Evolutionary conservation across 139 green algal species (phyloP).

Genomic region (Chlorella vulgaris): DNA sequence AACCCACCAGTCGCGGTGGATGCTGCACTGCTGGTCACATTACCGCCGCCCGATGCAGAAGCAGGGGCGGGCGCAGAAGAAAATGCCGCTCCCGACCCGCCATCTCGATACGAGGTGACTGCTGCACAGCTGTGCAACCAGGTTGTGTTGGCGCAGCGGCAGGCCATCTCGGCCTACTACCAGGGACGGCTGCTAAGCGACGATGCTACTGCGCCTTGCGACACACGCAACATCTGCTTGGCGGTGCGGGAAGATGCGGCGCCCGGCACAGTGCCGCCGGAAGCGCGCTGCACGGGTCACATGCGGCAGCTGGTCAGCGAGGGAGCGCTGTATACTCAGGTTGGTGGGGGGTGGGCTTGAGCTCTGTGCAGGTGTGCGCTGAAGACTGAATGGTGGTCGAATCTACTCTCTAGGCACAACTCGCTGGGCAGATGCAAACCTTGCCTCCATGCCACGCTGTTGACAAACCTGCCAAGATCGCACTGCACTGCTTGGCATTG

Average conservation of each 20-base stretch:
- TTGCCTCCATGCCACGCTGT: too few species aligned
- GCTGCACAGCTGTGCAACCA: conserved; percentile 80
- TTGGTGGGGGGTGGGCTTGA: conserved; percentile 22
- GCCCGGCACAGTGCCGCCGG: conserved; percentile 27
- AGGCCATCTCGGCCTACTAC: conserved; percentile 62
- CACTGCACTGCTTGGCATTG: too few species aligned
- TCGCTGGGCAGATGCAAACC: too few species aligned
- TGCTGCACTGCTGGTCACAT: conserved; percentile 25
- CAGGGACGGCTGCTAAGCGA: conserved; percentile 67
- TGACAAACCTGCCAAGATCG: too few species aligned
- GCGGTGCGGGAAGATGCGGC: conserved; percentile 11
- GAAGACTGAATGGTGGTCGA: too few species aligned
- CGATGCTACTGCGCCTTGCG: conserved; percentile 63
- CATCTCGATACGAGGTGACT: conserved; percentile 21
- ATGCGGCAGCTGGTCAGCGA: conserved; percentile 56
- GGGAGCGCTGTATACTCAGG: conserved; percentile 71
- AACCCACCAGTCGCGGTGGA: conserved; percentile 29
- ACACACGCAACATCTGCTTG: conserved; percentile 62
- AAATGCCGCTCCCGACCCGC: neutral
- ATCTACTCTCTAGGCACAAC: too few species aligned
- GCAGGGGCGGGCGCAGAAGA: neutral
- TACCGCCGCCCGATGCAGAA: neutral
- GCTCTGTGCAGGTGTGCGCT: too few species aligned
- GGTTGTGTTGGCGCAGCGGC: conserved; percentile 49
- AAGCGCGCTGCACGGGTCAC: conserved; percentile 32